Evolutionary conservation across 1,284 basidiomycete species (phyloP), one percentile per base, ranked within the genome.

Genomic region (Trametes hirsuta): DNA sequence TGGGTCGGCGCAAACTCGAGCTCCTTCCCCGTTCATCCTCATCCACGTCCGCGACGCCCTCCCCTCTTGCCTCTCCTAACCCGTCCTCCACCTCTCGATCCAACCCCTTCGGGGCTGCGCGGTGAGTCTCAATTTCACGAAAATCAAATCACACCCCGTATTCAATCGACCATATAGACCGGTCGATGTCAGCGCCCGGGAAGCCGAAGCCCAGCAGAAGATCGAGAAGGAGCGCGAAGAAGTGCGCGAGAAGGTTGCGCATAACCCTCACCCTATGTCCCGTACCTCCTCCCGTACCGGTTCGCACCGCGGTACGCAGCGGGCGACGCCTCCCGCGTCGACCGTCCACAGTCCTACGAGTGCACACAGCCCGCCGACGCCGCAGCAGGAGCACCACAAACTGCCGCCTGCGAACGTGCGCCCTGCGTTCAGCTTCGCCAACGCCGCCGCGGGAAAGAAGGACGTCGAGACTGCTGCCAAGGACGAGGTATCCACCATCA

Each of bases 21-120:
- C 85, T 97, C 40, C 78, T 94, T 3, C 94, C 95, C 39, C 87
- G 93, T 18, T 81, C 91, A 39, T 47, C 82, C 81, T 22, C 81
- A 75, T 54, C 57, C 48, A 80, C 77, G 4, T 91, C 90, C 24
- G 80, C 82, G 12, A 80, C 80, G 25, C 81, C 88, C 15, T 90
- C 86, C 25, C 90, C 92, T 3, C 75, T 94, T 41, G 86, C 90
- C 1, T 90, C 91, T 5, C 87, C 91, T 4, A 91, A 89, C 73
- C 82, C 90, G 5, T 68, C 80, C 40, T 63, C 75, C 46, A 72
- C 76, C 0, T 69, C 76, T 48, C 75, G 82, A 50, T 71, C 86
- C 52, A 93, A 84, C 71, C 95, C 96, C 1, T 98, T 98, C 72
- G 97, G 97, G 58, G 82, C 84, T 53, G 97, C 97, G 42, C 88